Conservation (phyloP, 176 grass and related monocot species). For the Avena sativa region DNA sequence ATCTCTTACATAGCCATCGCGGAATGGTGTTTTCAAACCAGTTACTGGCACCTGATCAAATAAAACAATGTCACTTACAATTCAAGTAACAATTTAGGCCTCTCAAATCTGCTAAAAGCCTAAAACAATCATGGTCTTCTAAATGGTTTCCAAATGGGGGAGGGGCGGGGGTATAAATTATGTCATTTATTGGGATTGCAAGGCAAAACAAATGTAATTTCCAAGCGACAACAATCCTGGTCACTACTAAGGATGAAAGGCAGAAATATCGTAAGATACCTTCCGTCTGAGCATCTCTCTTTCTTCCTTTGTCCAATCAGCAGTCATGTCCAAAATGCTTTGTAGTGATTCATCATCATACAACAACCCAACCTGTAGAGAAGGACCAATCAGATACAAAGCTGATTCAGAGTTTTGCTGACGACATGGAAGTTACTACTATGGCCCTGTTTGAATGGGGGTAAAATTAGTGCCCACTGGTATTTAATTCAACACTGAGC, state of each 20-base stretch:
- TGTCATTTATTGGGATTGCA: neutral
- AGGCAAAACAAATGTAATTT: constrained; percentile 16
- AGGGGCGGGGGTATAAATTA: neutral
- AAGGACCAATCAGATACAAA: neutral
- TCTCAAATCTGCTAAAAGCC: neutral
- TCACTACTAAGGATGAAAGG: neutral
- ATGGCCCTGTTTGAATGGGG: no score
- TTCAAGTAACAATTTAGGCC: neutral
- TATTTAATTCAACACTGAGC: no score
- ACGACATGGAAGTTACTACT: neutral
- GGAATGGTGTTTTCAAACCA: constrained; percentile 93
- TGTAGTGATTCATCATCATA: constrained; percentile 93
- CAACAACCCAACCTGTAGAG: constrained; percentile 77
- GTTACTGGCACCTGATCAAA: constrained; percentile 76
- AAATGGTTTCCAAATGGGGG: neutral
- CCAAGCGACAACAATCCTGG: neutral
- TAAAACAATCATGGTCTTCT: neutral
- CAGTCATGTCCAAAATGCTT: constrained; percentile 82
- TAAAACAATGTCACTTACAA: neutral
- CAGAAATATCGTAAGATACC: constrained; percentile 48
- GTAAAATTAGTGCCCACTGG: no score
- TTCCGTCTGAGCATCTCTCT: constrained; percentile 85
- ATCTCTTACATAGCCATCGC: constrained; percentile 82
- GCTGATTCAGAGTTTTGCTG: neutral
- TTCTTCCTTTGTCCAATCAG: constrained; percentile 96